phyloP scores from a whole-genome alignment of 1,139 yeast genomes.

The Kodamaea plutei region DNA sequence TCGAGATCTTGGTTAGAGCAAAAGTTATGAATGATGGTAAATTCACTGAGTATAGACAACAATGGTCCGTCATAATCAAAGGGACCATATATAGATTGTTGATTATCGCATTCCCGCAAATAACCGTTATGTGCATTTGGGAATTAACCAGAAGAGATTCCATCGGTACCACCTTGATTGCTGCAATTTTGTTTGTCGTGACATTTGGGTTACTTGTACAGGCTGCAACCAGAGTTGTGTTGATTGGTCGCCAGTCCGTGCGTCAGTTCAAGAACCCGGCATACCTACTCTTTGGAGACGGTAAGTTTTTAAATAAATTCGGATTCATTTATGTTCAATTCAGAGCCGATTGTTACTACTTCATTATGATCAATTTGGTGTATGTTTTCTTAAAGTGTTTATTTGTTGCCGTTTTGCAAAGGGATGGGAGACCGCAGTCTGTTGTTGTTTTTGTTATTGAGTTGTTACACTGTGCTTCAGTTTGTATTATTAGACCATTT shows the following conservation, averaged over 20 bases:
- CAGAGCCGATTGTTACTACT: slow-evolving; percentile 84
- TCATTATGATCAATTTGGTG: slow-evolving; percentile 58
- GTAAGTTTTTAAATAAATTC: slow-evolving; percentile 73
- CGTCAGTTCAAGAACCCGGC: slow-evolving; percentile 86
- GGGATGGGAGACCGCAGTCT: slow-evolving; percentile 76
- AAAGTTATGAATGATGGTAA: slow-evolving; percentile 60
- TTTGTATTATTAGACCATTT: slow-evolving; percentile 77
- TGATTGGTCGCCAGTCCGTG: slow-evolving; percentile 69
- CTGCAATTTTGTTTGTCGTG: slow-evolving; percentile 60
- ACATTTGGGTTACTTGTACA: slow-evolving; percentile 58
- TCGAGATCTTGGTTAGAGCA: slow-evolving; percentile 65
- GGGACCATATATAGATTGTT: slow-evolving; percentile 85
- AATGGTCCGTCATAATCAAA: slow-evolving; percentile 77
- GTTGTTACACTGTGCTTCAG: slow-evolving; percentile 55
- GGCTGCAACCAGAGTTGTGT: slow-evolving; percentile 69
- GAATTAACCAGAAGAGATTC: slow-evolving; percentile 82
- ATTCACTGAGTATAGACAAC: slow-evolving; percentile 72
- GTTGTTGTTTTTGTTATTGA: slow-evolving; percentile 74
- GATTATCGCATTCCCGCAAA: slow-evolving; percentile 82
- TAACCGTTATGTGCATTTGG: slow-evolving; percentile 82
- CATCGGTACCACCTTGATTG: slow-evolving; percentile 76
- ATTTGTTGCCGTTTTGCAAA: slow-evolving; percentile 83
- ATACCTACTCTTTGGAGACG: slow-evolving; percentile 82
- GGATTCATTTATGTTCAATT: slow-evolving; percentile 92
- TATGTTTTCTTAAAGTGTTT: slow-evolving; percentile 74